phyloP scores from a whole-genome alignment of 2,329 filamentous ascomycete genomes.

The Neocucurbitaria cava region DNA sequence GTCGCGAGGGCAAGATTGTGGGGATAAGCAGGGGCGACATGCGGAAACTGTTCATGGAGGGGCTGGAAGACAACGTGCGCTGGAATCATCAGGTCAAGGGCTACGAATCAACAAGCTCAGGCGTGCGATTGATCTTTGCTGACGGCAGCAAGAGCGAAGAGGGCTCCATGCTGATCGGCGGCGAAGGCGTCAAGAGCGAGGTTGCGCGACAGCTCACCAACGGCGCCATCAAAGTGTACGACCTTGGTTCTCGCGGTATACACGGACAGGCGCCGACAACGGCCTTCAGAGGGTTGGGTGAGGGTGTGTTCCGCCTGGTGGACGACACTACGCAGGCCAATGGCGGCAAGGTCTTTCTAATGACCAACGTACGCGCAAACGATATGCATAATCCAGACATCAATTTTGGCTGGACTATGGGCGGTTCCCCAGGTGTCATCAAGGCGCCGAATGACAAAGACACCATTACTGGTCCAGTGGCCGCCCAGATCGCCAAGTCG shows the following conservation, averaged over 20 bases:
- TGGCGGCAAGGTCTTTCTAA: constrained; percentile 59
- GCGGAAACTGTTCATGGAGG: constrained; percentile 64
- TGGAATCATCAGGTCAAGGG: constrained; percentile 65
- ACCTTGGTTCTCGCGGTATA: constrained; percentile 68
- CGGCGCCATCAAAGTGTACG: constrained; percentile 66
- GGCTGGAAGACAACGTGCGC: constrained; percentile 62
- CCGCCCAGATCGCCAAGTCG: constrained; percentile 64
- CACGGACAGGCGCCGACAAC: constrained; percentile 69
- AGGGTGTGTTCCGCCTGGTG: constrained; percentile 66
- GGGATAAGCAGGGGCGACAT: constrained; percentile 70
- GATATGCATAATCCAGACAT: constrained; percentile 66
- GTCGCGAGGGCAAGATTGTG: constrained; percentile 65
- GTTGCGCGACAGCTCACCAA: constrained; percentile 66
- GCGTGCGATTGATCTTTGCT: constrained; percentile 65
- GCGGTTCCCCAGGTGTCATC: constrained; percentile 64
- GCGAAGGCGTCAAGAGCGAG: constrained; percentile 68
- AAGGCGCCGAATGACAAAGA: constrained; percentile 66
- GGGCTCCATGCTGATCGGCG: constrained; percentile 66
- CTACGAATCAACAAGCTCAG: constrained; percentile 63
- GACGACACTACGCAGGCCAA: constrained; percentile 56
- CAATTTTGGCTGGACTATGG: constrained; percentile 70
- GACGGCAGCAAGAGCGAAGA: constrained; percentile 67
- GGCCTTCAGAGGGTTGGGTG: constrained; percentile 67
- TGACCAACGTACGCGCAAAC: constrained; percentile 68
- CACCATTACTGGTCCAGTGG: constrained; percentile 62